Conservation (phyloP, 495 filamentous ascomycete species). For the Penicillium desertorum region DNA sequence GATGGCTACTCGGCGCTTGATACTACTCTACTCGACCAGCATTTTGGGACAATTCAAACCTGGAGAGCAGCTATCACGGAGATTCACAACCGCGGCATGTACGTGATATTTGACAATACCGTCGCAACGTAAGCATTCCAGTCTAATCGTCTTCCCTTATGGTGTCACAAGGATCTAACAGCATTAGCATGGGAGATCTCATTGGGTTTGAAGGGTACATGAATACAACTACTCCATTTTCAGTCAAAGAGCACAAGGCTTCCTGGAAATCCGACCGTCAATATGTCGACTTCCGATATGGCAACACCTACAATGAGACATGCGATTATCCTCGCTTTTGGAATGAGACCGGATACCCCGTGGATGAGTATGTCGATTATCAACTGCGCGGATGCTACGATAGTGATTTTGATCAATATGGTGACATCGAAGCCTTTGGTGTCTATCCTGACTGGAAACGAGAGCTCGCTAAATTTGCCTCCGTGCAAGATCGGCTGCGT, state of each 20-base stretch:
- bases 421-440: conserved; percentile 67
- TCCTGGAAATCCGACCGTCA: conserved; percentile 57
- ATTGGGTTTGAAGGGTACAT: conserved; percentile 67
- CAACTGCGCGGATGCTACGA: conserved; percentile 60
- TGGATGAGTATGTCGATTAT: conserved; percentile 46
- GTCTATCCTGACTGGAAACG: conserved; percentile 66
- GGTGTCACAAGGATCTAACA: conserved; percentile 1
- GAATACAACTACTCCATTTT: conserved; percentile 65
- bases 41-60: conserved; percentile 61
- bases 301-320: conserved; percentile 56
- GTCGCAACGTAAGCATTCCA: conserved; percentile 58
- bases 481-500: conserved; percentile 71
- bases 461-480: conserved; percentile 71
- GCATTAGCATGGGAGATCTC: conserved; percentile 61
- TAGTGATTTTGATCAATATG: conserved; percentile 72
- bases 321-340: conserved; percentile 69
- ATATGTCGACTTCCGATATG: conserved; percentile 64
- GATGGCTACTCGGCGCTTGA: conserved; percentile 70
- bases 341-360: conserved; percentile 58
- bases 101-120: conserved; percentile 71
- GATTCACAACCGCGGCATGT: conserved; percentile 67
- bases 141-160: not conserved
- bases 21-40: conserved; percentile 67
- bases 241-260: conserved; percentile 54
- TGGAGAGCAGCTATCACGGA: conserved; percentile 66